Percentiles rank a stretch among this genome's conserved stretches.
These are phyloP conservation scores for Suillus discolor DNA, from an alignment of 768 basidiomycete genomes.

Conservation along the genomic window DNA sequence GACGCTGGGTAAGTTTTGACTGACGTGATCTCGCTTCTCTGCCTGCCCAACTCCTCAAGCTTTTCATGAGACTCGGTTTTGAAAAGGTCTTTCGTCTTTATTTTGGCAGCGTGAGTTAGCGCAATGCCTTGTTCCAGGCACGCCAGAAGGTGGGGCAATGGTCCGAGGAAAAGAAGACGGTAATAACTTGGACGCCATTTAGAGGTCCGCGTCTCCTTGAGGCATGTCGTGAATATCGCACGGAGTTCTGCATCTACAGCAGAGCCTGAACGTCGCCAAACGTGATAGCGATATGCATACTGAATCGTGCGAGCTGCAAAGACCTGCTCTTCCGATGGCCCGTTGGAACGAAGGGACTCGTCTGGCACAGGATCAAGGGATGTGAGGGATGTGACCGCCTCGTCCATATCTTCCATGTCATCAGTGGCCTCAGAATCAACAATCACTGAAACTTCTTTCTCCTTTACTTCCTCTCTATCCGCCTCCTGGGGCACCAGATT, in stretches of 20 bases:
- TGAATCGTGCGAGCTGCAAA: constrained; percentile 26
- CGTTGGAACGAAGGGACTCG: constrained; percentile 19
- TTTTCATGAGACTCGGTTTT: constrained; percentile 31
- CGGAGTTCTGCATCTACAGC: constrained; percentile 19
- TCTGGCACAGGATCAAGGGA: constrained; percentile 8
- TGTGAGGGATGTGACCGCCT: constrained; percentile 3
- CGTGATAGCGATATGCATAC: constrained; percentile 15
- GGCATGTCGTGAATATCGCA: constrained; percentile 30
- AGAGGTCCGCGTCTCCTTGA: constrained; percentile 26
- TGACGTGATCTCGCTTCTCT: constrained; percentile 36
- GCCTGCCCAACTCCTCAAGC: constrained; percentile 35
- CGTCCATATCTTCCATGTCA: constrained; percentile 8
- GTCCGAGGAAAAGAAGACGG: constrained; percentile 37
- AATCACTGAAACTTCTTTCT: constrained; percentile 7
- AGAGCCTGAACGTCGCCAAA: constrained; percentile 2
- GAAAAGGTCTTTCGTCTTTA: constrained; percentile 28
- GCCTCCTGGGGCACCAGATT: neutral
- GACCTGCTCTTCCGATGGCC: constrained; percentile 28
- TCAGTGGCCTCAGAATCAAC: neutral
- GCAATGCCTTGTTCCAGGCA: constrained; percentile 39
- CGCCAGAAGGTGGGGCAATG: constrained; percentile 43
- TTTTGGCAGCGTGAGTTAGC: constrained; percentile 31
- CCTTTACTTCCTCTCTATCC: neutral
- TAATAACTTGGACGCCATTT: constrained; percentile 36
- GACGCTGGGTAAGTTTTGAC: constrained; percentile 11